Base-by-base conservation (phyloP, 2,329 filamentous ascomycete species). In the Bretziella fagacearum region DNA sequence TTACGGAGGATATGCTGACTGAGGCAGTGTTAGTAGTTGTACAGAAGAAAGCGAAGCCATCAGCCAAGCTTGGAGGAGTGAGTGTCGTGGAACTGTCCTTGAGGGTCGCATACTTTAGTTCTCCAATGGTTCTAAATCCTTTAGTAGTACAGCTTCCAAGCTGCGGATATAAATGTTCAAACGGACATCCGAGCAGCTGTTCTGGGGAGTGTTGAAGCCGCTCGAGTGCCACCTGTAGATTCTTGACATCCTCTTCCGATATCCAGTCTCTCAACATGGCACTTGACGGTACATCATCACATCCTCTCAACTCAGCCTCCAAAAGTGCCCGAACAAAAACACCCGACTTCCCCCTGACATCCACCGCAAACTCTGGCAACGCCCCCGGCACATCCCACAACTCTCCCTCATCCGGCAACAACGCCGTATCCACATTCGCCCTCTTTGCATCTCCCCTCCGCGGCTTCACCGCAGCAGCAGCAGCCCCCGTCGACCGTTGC, bases 1-100 rank as follows among this genome's bases (percentile, higher is more conserved):
- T 32, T 44, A 6, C 41, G 41, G 22, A 44, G 41, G n/a, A 44
- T 27, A 32, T 44, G 41, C 2, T 44, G 41, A 22, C 41, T 44
- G 32, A 18, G 15, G n/a, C n/a, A n/a, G n/a, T n/a, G n/a, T n/a
- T n/a, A n/a, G n/a, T 4, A 13, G 18, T 23, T n/a, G 22, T n/a
- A 26, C 23, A 32, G 3, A 30, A 10, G 7, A 27, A 11, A 30
- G 11, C 11, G 18, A 37, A 37, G 17, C 17, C 13, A n/a, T 13
- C 2, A 17, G 7, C 32, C 32, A 35, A n/a, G 4, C n/a, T 17
- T 35, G 22, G 36, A 13, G 13, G 7, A 17, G 13, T 4, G 35
- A 15, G n/a, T 39, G 7, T 20, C 30, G 25, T 6, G n/a, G 25
- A 5, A 13, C 7, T 42, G 23, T 33, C 23, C 20, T 8, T 3